Evolutionary conservation across 139 green algal species (phyloP).

Genomic region (Chlorella sp.): DNA sequence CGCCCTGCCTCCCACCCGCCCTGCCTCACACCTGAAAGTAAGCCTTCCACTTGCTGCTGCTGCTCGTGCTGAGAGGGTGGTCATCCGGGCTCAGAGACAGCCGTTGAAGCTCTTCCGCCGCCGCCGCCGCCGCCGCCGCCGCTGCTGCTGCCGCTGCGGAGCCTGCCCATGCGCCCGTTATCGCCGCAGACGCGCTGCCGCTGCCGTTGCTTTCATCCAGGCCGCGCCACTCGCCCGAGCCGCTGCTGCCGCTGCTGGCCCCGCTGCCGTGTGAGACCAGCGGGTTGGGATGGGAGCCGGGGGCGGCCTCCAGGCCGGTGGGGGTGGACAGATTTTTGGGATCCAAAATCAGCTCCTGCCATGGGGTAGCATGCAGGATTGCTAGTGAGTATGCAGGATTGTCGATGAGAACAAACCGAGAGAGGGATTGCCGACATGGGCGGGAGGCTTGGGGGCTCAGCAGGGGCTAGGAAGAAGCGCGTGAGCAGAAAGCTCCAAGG

Average conservation of each 20-base stretch:
- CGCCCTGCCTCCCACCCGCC: neutral
- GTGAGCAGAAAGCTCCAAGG: no score
- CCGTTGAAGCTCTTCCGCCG: neutral
- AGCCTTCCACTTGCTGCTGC: conserved; percentile 74
- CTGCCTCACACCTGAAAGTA: conserved; percentile 78
- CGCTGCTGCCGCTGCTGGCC: conserved; percentile 1
- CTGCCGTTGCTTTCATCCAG: neutral
- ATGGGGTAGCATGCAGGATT: neutral
- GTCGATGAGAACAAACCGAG: neutral
- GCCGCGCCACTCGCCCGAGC: neutral
- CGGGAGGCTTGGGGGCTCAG: no score
- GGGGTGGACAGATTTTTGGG: conserved; percentile 60
- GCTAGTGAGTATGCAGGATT: neutral
- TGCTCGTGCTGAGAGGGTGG: conserved; percentile 80
- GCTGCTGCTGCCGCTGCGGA: neutral
- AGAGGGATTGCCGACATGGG: neutral
- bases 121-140: neutral
- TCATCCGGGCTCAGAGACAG: conserved; percentile 61
- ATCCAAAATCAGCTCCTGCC: conserved; percentile 88
- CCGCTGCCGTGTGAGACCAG: conserved; percentile 14
- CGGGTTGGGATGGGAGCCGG: conserved; percentile 39
- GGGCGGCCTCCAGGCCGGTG: neutral
- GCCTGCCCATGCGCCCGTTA: neutral
- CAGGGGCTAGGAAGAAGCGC: no score
- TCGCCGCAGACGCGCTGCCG: neutral